Evolutionary conservation across 345 rosid species (phyloP).

Genomic region (Sisymbrium altissimum): DNA sequence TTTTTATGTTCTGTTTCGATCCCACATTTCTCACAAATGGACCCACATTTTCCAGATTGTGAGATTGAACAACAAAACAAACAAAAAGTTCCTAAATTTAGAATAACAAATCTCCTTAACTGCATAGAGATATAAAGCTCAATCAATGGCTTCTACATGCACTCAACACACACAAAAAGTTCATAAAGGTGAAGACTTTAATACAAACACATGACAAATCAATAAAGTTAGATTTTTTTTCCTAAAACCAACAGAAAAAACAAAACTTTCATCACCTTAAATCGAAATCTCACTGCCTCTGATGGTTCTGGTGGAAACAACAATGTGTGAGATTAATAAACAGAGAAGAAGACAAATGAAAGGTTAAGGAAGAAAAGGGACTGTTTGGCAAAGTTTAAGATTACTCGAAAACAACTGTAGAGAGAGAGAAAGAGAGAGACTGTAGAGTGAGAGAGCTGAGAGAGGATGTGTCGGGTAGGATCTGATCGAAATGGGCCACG

Average conservation of each 20-base stretch:
- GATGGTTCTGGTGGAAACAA: conserved; percentile 8
- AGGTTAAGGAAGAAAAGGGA: conserved; percentile 17
- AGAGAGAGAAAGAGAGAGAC: conserved; percentile 4
- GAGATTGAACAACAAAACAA: conserved; percentile 1
- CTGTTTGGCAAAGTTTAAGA: conserved; percentile 32
- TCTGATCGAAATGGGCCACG: conserved; percentile 41
- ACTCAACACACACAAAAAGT: not conserved
- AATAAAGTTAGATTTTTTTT: conserved; percentile 16
- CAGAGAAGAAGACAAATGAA: not conserved
- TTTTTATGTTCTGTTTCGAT: not conserved
- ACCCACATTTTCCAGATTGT: conserved; percentile 23
- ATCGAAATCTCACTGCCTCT: not conserved
- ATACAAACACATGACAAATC: conserved; percentile 31
- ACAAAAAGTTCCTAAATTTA: conserved; percentile 11
- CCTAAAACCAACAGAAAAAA: not conserved
- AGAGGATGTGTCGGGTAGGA: conserved; percentile 37
- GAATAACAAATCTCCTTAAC: not conserved
- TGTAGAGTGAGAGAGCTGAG: conserved; percentile 5
- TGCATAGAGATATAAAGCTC: conserved; percentile 10
- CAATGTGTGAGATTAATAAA: conserved; percentile 15
- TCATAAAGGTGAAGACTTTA: conserved; percentile 26
- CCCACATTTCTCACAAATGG: conserved; percentile 15
- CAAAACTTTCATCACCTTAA: conserved; percentile 20
- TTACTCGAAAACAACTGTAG: conserved; percentile 30
- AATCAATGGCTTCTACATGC: conserved; percentile 31